Base-by-base conservation (phyloP, 1,284 basidiomycete genomes). In the Calocybe gambosa region DNA sequence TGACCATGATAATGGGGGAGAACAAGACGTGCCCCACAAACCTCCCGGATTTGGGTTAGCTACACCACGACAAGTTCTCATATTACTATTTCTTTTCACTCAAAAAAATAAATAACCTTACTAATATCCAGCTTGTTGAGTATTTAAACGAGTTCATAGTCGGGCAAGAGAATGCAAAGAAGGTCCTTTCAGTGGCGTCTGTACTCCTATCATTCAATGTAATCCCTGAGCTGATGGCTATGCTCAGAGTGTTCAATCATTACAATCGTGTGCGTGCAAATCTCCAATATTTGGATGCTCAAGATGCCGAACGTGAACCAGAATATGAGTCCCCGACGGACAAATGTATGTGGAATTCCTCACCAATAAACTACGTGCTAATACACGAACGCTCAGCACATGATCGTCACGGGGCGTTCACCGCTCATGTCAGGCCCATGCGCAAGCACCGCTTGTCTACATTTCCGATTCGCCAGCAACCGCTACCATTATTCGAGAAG, bases 161-260 rank as follows among this genome's bases (percentile, higher is more conserved):
- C 10, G 93, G 94, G 1, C 94, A 97, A 62, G 87, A 90, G 52
- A 77, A 75, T 51, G 93, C 94, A 2, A 97, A 97, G 76, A 92
- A 93, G 62, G 85, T 91, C 8, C 75, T 97, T 15, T 90, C 91
- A 25, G 94, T 93, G 35, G 89, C 89, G 88, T 90, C 62, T 59
- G 86, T 74, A n/a, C 8, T 4, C 43, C 37, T 29, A 45, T 21
- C 45, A 41, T 40, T 26, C 25, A 35, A 25, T 23, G 42, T 42
- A 43, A 39, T 39, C 34, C 26, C 41, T 37, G 23, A 31, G 19
- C 50, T 39, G 43, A 36, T 50, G 2, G 36, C 16, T 5, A 47
- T 5, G 39, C 41, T 19, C 42, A 94, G 92, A 25, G 89, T 94
- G 2, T 95, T 85, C 72, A 95, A 94, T 56, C 92, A 95, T 62